Evolutionary conservation across 192 early-diverging fungal genomes (phyloP).

Genomic region (Anaeromyces robustus): DNA sequence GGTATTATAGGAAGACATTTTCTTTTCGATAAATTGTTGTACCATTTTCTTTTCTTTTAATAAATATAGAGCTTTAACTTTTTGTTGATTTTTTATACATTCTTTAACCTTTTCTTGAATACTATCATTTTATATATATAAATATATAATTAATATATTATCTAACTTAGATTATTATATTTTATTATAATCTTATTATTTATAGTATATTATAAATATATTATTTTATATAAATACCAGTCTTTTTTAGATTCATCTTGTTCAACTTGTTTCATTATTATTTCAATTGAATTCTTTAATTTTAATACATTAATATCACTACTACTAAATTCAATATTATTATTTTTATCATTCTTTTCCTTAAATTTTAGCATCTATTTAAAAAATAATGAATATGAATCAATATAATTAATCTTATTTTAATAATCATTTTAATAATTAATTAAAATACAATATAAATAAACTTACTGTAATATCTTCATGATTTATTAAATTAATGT

Average conservation of each 20-base stretch:
- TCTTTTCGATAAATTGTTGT: not conserved
- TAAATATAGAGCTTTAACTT: not conserved
- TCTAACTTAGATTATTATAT: no score
- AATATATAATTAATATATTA: no score
- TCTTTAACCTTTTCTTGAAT: not conserved
- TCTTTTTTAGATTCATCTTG: not conserved
- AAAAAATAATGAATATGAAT: not conserved
- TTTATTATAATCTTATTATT: no score
- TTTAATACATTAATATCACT: not conserved
- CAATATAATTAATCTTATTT: not conserved
- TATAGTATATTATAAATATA: no score
- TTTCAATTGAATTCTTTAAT: not conserved
- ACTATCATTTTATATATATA: not conserved
- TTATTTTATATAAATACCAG: not conserved
- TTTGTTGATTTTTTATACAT: not conserved
- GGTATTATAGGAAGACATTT: not conserved
- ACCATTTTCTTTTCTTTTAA: not conserved
- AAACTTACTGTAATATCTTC: not conserved
- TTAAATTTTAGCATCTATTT: not conserved
- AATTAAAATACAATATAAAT: not conserved
- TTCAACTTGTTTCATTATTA: not conserved
- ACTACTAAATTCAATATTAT: not conserved
- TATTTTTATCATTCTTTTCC: not conserved
- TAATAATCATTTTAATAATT: not conserved
- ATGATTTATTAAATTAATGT: not conserved